Base-by-base conservation (phyloP, 768 basidiomycete species). In the Tulasnella sp. region DNA sequence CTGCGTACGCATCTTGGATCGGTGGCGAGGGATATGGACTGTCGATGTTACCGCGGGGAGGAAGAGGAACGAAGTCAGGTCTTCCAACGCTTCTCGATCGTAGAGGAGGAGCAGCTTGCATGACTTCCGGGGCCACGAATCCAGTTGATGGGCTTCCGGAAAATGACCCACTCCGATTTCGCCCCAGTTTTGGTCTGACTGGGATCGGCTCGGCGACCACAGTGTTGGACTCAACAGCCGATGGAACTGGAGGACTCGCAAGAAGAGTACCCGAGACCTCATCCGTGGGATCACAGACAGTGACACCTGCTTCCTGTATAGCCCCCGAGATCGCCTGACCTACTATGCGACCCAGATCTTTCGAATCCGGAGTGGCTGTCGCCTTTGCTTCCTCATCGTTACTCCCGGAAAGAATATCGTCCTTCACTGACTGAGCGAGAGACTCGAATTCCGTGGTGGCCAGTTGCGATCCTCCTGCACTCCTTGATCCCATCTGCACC, bases 21-120 rank as follows among this genome's bases (percentile, higher is more conserved):
- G 69, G 52, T 32, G 69, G 69, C 19, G 69, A 70, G n/a, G 69
- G 69, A 52, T 70, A 70, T 34, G 69, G 69, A 22, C 69, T 70
- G 26, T 70, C 69, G 16, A 42, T 14, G 29, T 41, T 26, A 29
- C 69, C 42, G 19, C 26, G 29, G 29, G 69, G 29, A n/a, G 64
- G 64, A 65, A 65, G 64, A 17, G 39, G 34, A 36, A 65, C 39
- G 9, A 40, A 65, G 39, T 65, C 64, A 22, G 64, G 64, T 17
- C 64, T 59, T 12, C 52, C 52, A 11, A 59, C 52, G 52, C 52
- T 59, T 32, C 52, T 59, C 52, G 52, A 59, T 2, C 52, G 52
- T 22, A 52, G n/a, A n/a, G 22, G 47, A 26, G n/a, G 5, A 12
- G n/a, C 11, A 22, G 52, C 9, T 14, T 59, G 52, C 52, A 59